phyloP scores from a whole-genome alignment of 345 rosid genomes.

The Pseudoturritis turrita region DNA sequence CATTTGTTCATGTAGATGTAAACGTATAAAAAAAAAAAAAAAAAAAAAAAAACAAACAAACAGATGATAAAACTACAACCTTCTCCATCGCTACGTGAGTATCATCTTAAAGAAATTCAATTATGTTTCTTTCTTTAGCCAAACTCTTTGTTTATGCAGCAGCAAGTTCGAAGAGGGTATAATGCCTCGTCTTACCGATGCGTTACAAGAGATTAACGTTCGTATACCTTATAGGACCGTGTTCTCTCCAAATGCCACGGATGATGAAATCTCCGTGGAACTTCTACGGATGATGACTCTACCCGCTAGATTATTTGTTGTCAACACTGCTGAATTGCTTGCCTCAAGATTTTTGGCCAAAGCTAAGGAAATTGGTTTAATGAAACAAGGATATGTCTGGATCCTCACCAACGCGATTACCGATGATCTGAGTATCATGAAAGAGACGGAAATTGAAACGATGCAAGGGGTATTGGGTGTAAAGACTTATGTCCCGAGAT shows the following conservation, averaged over 20 bases:
- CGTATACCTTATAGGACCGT: conserved; percentile 43
- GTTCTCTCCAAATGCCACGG: conserved; percentile 39
- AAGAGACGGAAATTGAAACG: conserved; percentile 4
- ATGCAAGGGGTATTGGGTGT: conserved; percentile 45
- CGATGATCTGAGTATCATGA: neutral
- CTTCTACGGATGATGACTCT: conserved; percentile 38
- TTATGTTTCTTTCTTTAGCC: no score
- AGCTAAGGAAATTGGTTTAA: conserved; percentile 43
- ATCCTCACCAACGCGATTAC: conserved; percentile 35
- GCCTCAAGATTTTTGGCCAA: conserved; percentile 35
- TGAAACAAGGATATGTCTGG: conserved; percentile 47
- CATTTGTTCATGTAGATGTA: no score
- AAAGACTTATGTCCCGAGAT: conserved; percentile 25
- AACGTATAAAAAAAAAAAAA: no score
- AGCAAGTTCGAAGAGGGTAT: no score
- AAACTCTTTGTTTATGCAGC: no score
- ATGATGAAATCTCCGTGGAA: conserved; percentile 38
- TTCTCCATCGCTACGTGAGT: no score
- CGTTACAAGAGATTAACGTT: conserved; percentile 31
- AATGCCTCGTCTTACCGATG: conserved; percentile 40
- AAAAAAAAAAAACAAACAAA: no score
- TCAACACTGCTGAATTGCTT: conserved; percentile 31
- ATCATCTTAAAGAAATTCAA: no score
- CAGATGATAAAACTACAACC: no score
- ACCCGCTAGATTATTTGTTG: conserved; percentile 48